Percentiles rank a stretch among this genome's conserved stretches.
These are phyloP conservation scores for Myxozyma lipomycoides DNA, from an alignment of 805 yeast genomes.

Conservation along the genomic window DNA sequence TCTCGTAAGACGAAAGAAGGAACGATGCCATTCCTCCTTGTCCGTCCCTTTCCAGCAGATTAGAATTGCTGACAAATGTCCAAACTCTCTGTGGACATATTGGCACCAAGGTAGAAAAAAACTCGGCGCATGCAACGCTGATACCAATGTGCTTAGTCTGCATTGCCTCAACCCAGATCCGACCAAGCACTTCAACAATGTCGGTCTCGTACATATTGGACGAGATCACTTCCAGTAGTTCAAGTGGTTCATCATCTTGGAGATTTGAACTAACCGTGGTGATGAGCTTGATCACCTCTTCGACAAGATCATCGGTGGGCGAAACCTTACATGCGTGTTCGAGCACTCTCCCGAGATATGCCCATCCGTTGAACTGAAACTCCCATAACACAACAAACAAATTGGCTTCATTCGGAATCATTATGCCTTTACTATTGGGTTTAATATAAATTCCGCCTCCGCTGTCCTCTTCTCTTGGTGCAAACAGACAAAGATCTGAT, in stretches of 20 bases:
- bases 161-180: conserved; percentile 64
- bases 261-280: conserved; percentile 45
- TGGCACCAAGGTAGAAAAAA: conserved; percentile 48
- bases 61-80: conserved; percentile 69
- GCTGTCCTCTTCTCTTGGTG: conserved; percentile 52
- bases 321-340: conserved; percentile 51
- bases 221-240: conserved; percentile 43
- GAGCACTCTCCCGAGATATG: conserved; percentile 70
- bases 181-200: conserved; percentile 57
- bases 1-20: conserved; percentile 68
- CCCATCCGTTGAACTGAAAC: conserved; percentile 80
- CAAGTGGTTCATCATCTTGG: conserved; percentile 42
- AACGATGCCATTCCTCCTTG: conserved; percentile 61
- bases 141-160: conserved; percentile 50
- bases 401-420: conserved; percentile 50
- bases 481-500: conserved; percentile 48
- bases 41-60: conserved; percentile 56
- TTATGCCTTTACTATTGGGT: conserved; percentile 64
- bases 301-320: conserved; percentile 40
- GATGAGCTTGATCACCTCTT: conserved; percentile 51
- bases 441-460: conserved; percentile 47
- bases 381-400: conserved; percentile 57
- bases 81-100: conserved; percentile 66
- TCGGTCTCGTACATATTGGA: conserved; percentile 47
- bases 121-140: conserved; percentile 45